Base-by-base conservation (phyloP, 2,329 filamentous ascomycete genomes). In the Cordyceps javanica region DNA sequence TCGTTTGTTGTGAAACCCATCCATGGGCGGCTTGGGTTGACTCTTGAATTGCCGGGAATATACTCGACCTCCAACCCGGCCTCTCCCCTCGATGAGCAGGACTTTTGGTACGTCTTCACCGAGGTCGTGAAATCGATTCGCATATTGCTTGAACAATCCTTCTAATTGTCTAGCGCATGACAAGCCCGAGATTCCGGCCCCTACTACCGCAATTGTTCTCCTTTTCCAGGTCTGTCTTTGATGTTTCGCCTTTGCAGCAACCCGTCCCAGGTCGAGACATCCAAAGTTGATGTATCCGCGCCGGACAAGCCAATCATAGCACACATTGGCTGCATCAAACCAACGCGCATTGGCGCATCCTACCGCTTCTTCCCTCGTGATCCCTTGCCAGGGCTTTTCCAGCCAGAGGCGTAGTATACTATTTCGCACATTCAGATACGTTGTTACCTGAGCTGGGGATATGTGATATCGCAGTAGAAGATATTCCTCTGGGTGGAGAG, bases 221-320 rank as follows among this genome's bases (percentile, higher is more conserved):
- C 64, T 79, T 82, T 45, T 70, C 70, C 13, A 60, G 32, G 23
- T n/a, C 9, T 42, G 62, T 75, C 70, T 67, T 5, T 62, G 60
- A 74, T 63, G 62, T 25, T 59, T 39, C 75, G 68, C 70, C 65
- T 63, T 77, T 62, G 64, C 68, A 67, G 74, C 67, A 72, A 23
- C 71, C 76, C 73, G 69, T 36, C 83, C 82, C n/a, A 91, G 75
- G 66, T 91, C 84, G 3, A 94, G 82, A 70, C 94, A 97, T 16
- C 95, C 94, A 70, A 91, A 97, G 71, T 99, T 99, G 75, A 99
- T 96, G 70, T 96, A 96, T 21, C 94, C 94, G 62, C 89, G 85
- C 60, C 93, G 87, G 57, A 92, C 79, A 19, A 99, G 82, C 93
- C 93, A 99, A 70, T 96, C 86, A 68, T 94, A 95, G 62, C 91